Evolutionary conservation across 139 green algal genomes (phyloP), one percentile per base, ranked within the genome.

Genomic region (Chlamydomonas applanata): DNA sequence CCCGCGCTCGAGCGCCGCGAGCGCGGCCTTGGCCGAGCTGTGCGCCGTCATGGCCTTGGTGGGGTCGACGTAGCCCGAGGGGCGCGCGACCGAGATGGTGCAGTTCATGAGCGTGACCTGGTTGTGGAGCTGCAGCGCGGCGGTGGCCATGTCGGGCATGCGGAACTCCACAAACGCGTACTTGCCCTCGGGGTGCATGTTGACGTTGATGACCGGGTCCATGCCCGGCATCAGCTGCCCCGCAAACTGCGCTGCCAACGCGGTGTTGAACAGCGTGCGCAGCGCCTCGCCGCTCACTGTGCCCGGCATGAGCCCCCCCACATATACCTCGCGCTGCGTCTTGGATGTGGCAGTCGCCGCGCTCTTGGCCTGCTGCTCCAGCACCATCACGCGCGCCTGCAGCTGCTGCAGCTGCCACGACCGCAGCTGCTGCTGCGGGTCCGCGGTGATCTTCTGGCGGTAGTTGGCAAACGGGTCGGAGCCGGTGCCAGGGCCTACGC

Each of bases 131-230:
- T 92, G 86, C 69, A 97, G 84, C 33, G 91, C 92, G 11, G 91
- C 89, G 17, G 85, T 91, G 20, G 92, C 92, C 89, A 97, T 97
- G 70, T 97, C 93, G 0, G 90, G 84, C 2, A 79, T 88, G 45
- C 89, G 79, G 77, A 97, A 90, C 86, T 97, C 93, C 57, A 97
- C 88, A 78, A 97, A 97, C 0, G 88, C 90, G 75, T 92, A 97
- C 36, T 87, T 86, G 62, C 73, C 73, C 67, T 84, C 78, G 16
- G 64, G 71, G 59, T 89, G 78, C 73, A 83, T 78, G 67, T 80
- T 85, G 36, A 89, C 80, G 68, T 79, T 89, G 54, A 92, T 79
- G 34, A 95, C 91, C 1, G 91, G 82, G 60, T 95, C 91, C 61
- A 85, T 59, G 20, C 88, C 90, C 17, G 79, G 76, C 29, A 73